These are phyloP conservation scores for Syzygium oleosum DNA, from an alignment of 345 rosid species.

Conservation along the genomic window DNA sequence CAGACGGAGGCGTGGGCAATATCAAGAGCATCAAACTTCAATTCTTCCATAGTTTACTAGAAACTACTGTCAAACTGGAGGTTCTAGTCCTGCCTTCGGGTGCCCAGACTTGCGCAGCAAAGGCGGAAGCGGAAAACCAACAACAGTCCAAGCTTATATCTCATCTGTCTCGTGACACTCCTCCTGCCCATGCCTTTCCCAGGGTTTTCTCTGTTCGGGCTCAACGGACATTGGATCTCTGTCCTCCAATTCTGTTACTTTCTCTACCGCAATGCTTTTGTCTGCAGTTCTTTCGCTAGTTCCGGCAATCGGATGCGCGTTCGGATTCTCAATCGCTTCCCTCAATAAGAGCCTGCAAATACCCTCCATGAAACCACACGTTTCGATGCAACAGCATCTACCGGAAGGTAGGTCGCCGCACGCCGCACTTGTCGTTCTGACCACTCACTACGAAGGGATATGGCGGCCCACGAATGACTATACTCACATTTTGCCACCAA, in stretches of 20 bases:
- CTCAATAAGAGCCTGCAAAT: neutral
- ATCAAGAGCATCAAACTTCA: neutral
- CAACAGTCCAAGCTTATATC: neutral
- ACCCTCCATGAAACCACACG: neutral
- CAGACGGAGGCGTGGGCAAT: neutral
- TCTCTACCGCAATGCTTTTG: neutral
- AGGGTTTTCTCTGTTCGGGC: neutral
- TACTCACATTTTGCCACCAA: neutral
- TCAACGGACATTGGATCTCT: neutral
- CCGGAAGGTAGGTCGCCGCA: neutral
- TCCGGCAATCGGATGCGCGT: neutral
- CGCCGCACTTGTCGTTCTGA: fast-evolving
- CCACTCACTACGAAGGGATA: neutral
- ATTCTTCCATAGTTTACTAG: neutral
- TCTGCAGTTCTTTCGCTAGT: neutral
- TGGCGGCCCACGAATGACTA: neutral
- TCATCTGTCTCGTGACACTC: neutral
- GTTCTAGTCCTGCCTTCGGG: too few relatives aligned
- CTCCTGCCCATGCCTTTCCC: neutral
- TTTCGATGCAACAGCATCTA: neutral
- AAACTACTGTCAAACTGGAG: neutral
- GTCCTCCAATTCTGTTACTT: neutral
- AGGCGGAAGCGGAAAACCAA: neutral
- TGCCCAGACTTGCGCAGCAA: neutral
- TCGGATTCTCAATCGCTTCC: neutral